These are phyloP conservation scores for Ligustrum vulgare DNA, from an alignment of 257 asterid species.

Conservation along the genomic window DNA sequence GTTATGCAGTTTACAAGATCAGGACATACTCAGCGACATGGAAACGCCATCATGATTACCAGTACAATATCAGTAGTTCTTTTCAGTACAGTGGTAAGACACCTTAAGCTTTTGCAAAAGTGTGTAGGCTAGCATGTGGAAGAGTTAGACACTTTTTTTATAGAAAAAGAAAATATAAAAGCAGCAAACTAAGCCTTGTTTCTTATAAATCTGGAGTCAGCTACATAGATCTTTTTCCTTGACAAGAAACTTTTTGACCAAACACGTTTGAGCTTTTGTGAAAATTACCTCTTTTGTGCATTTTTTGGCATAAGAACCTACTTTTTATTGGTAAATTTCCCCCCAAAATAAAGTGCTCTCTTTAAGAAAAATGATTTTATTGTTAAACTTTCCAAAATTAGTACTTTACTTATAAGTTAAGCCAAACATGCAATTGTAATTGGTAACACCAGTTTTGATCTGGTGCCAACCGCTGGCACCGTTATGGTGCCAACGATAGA, in stretches of 20 bases:
- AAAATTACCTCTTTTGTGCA: background rate
- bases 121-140: background rate
- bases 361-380: background rate
- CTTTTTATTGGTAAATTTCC: background rate
- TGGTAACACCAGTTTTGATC: background rate
- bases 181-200: background rate
- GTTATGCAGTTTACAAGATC: slow-evolving; percentile 69
- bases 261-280: background rate
- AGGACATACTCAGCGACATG: slow-evolving; percentile 79
- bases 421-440: background rate
- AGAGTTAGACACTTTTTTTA: background rate
- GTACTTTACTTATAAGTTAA: too few relatives aligned
- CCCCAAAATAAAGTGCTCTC: background rate
- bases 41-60: slow-evolving; percentile 81
- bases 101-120: slow-evolving; percentile 26
- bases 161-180: background rate
- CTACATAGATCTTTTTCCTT: background rate
- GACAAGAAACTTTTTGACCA: background rate
- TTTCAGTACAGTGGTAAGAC: slow-evolving; percentile 83
- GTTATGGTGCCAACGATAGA: too few relatives aligned
- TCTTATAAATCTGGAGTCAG: background rate
- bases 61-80: slow-evolving; percentile 91
- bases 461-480: too few relatives aligned
- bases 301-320: background rate
- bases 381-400: too few relatives aligned